phyloP scores from a whole-genome alignment of 2,329 filamentous ascomycete genomes.

The Coleophoma cylindrospora region DNA sequence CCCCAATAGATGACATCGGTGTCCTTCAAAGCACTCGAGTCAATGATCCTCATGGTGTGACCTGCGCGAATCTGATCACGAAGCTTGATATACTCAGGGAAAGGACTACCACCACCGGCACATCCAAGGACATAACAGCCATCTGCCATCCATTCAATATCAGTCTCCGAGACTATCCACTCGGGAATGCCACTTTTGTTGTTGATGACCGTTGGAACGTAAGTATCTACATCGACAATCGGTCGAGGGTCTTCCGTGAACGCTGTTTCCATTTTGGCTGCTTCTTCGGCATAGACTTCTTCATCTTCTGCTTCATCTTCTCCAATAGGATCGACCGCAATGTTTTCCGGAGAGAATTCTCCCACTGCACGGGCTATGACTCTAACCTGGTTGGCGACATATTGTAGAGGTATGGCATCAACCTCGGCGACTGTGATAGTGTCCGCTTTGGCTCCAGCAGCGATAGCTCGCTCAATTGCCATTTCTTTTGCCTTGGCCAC shows the following conservation, averaged over 20 bases:
- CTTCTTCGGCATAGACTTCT: constrained; percentile 6
- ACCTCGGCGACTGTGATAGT: constrained; percentile 13
- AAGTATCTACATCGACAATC: constrained; percentile 28
- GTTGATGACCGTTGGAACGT: constrained; percentile 34
- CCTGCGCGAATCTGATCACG: constrained; percentile 33
- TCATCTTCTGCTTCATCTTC: constrained; percentile 19
- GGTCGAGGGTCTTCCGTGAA: constrained; percentile 3
- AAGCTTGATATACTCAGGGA: constrained; percentile 36
- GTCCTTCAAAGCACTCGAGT: constrained; percentile 35
- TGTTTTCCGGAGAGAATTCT: constrained; percentile 21
- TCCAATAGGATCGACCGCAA: constrained; percentile 10
- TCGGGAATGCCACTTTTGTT: constrained; percentile 16
- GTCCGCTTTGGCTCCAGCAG: constrained; percentile 11
- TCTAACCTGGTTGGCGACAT: constrained; percentile 24
- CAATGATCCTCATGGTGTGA: constrained; percentile 33
- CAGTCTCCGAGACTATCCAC: constrained; percentile 39
- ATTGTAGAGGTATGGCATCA: constrained; percentile 13
- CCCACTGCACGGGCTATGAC: constrained; percentile 32
- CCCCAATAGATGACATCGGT: constrained; percentile 38
- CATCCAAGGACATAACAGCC: constrained; percentile 44
- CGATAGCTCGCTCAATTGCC: constrained; percentile 13
- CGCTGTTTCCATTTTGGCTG: constrained; percentile 7
- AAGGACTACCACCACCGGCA: constrained; percentile 41
- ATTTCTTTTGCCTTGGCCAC: constrained; percentile 8
- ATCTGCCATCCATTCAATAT: constrained; percentile 38